Conservation (phyloP, 1,139 yeast genomes). For the Yamadazyma songkhlaensis region DNA sequence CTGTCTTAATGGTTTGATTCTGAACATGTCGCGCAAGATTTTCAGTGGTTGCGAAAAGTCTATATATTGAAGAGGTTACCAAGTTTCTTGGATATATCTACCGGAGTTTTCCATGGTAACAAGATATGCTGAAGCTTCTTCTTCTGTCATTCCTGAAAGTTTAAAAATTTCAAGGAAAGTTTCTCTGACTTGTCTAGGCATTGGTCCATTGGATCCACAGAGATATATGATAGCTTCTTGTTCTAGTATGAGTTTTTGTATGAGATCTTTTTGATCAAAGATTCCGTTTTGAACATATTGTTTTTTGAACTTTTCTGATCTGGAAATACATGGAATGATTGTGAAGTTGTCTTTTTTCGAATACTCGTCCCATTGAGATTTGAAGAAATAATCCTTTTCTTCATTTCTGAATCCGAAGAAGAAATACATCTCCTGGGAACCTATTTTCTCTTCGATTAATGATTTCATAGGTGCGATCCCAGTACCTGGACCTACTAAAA, state of each 20-base stretch:
- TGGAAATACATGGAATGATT: conserved; percentile 59
- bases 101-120: conserved; percentile 61
- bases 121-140: conserved; percentile 51
- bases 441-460: conserved; percentile 38
- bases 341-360: conserved; percentile 25
- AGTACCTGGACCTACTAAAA: conserved; percentile 86
- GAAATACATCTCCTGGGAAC: conserved; percentile 34
- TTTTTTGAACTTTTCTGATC: conserved; percentile 41
- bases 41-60: background rate
- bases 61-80: conserved; percentile 42
- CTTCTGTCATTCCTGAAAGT: conserved; percentile 39
- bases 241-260: conserved; percentile 55
- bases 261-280: conserved; percentile 43
- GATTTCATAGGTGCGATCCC: conserved; percentile 90
- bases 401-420: conserved; percentile 77
- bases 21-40: background rate
- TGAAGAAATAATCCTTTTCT: conserved; percentile 67
- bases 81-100: conserved; percentile 85
- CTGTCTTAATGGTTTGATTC: background rate
- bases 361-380: conserved; percentile 46
- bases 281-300: conserved; percentile 76
- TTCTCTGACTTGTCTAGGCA: conserved; percentile 88
- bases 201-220: conserved; percentile 92
- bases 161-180: conserved; percentile 64
- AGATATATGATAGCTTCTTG: conserved; percentile 62